Evolutionary conservation across 1,139 yeast species (phyloP), one percentile per base, ranked within the genome.

Genomic region (Geotrichum macrosporum): DNA sequence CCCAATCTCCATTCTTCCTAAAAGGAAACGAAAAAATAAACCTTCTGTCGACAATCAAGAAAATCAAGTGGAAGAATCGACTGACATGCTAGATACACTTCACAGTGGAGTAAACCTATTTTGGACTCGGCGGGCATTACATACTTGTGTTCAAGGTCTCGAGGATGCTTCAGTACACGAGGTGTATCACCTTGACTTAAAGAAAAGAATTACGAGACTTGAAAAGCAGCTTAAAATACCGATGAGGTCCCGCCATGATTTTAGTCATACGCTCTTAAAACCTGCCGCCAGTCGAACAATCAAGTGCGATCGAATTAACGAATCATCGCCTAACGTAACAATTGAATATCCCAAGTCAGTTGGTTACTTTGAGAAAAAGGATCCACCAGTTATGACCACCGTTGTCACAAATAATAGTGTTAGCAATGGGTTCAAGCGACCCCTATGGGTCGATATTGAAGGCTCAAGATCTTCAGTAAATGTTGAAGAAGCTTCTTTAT

Each of bases 401-500:
- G 35, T 18, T 41, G 44, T 19, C 43, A 52, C 6, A 29, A 46
- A 15, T 39, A 37, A 6, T 9, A 27, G 18, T 15, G 10, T 6
- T 24, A 18, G 24, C 19, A 37, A 44, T 22, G 27, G 42, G 1
- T 33, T 38, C 24, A 37, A 39, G 20, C 44, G 47, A 34, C 42
- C 44, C 2, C 9, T 18, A 27, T 21, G 33, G 46, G 43, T 38
- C 40, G 54, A 35, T 36, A 45, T 35, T 35, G 53, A 29, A 46
- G 52, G 55, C 44, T 40, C 35, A 21, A 47, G 43, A 34, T 41
- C 36, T 9, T 26, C 42, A 33, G 48, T 46, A 10, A 5, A 46
- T 50, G 72, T 68, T 2, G 72, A 68, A 48, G 58, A 57, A 21
- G 57, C 61, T 3, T 67, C 70, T 2, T 50, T 68, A 24, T 51